Percentiles rank a stretch among this genome's conserved stretches.
phyloP scores from a whole-genome alignment of 176 grass and related monocot species.

The Pontederia crassipes region DNA sequence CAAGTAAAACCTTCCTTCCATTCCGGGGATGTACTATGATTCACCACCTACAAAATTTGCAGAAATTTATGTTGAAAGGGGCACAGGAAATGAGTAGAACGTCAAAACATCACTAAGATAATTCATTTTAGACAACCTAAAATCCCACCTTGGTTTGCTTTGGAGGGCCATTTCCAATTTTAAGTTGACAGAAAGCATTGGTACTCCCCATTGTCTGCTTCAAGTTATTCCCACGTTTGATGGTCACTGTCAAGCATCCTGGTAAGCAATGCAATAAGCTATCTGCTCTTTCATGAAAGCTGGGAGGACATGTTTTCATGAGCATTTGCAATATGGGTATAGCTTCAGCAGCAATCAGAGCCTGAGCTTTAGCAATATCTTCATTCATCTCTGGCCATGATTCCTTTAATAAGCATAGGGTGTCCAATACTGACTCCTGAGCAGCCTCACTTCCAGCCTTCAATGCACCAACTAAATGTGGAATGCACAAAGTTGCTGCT shows the following conservation, averaged over 20 bases:
- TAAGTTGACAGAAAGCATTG: slow-evolving; percentile 90
- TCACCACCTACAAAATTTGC: slow-evolving; percentile 48
- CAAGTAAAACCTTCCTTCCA: slow-evolving; percentile 97
- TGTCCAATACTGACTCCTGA: slow-evolving; percentile 81
- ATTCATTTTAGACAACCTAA: neutral
- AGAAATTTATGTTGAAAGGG: neutral
- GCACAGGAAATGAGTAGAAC: slow-evolving; percentile 6
- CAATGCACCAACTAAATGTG: slow-evolving; percentile 70
- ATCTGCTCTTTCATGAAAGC: slow-evolving; percentile 91
- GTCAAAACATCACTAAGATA: neutral
- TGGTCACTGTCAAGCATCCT: slow-evolving; percentile 81
- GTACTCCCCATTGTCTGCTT: slow-evolving; percentile 94
- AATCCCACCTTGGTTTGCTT: slow-evolving; percentile 73
- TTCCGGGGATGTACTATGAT: slow-evolving; percentile 60
- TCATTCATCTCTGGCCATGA: slow-evolving; percentile 91
- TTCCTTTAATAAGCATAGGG: slow-evolving; percentile 85
- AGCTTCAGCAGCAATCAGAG: slow-evolving; percentile 82
- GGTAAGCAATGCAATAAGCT: slow-evolving; percentile 85
- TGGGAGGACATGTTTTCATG: slow-evolving; percentile 86
- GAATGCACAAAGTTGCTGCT: slow-evolving; percentile 86
- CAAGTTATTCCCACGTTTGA: slow-evolving; percentile 88
- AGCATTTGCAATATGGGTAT: slow-evolving; percentile 82
- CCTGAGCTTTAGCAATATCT: slow-evolving; percentile 85
- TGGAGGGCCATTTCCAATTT: slow-evolving; percentile 91
- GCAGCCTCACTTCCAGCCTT: slow-evolving; percentile 68